These are phyloP conservation scores for Neonectria coccinea DNA, from an alignment of 2,329 filamentous ascomycete genomes.

Conservation along the genomic window DNA sequence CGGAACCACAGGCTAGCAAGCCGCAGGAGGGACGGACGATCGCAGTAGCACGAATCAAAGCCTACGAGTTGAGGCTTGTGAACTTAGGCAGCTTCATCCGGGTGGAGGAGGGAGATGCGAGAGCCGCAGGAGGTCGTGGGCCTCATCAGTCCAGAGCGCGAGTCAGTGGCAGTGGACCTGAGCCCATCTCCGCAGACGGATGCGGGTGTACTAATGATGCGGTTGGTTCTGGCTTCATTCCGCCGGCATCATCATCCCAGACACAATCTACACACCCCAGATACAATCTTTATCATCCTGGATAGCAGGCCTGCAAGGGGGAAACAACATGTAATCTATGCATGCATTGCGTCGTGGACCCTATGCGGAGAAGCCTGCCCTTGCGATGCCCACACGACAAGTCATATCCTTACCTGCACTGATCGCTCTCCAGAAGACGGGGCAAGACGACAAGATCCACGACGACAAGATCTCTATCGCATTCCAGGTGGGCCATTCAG, in stretches of 20 bases:
- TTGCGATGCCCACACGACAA: neutral
- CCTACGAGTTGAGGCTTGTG: too few relatives aligned
- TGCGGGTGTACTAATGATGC: neutral
- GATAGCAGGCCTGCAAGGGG: neutral
- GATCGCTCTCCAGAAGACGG: neutral
- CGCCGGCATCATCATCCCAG: too few relatives aligned
- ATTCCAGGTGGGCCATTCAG: too few relatives aligned
- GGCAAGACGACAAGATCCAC: neutral
- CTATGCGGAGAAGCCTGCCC: slow-evolving; percentile 6
- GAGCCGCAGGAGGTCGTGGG: slow-evolving; percentile 13
- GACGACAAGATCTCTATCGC: neutral
- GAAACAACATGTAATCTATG: neutral
- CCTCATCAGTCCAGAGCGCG: neutral
- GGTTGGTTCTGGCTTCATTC: slow-evolving; percentile 12
- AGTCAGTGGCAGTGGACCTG: slow-evolving; percentile 16
- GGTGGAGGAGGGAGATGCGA: slow-evolving; percentile 4
- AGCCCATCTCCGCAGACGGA: slow-evolving; percentile 14
- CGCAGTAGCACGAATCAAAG: neutral
- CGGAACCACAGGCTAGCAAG: neutral
- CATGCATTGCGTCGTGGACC: neutral
- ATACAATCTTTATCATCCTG: too few relatives aligned
- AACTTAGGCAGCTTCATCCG: slow-evolving; percentile 9
- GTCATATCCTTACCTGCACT: neutral
- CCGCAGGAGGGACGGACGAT: neutral
- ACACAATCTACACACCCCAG: neutral